Evolutionary conservation across 768 basidiomycete species (phyloP).

Genomic region (Lyophyllum decastes): DNA sequence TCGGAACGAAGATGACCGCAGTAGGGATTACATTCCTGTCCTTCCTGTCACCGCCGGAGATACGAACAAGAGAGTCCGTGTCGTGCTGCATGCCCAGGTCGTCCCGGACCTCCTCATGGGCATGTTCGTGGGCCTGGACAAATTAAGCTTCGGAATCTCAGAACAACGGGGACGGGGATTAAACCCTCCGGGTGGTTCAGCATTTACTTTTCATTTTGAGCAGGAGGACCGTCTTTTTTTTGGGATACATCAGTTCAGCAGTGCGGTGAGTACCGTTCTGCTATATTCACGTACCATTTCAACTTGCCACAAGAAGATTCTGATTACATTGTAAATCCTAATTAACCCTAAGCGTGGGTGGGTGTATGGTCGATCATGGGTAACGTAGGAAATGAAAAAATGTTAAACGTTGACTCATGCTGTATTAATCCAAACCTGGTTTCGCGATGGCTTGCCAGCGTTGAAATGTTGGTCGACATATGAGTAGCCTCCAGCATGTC

Average conservation of each 20-base stretch:
- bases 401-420: too few relatives aligned
- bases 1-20: not conserved
- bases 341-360: too few relatives aligned
- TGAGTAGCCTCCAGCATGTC: too few relatives aligned
- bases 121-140: slow-evolving; percentile 3
- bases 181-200: not conserved
- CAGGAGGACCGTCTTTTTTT: not conserved
- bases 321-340: too few relatives aligned
- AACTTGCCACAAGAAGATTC: too few relatives aligned
- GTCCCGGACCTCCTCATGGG: slow-evolving; percentile 1
- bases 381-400: too few relatives aligned
- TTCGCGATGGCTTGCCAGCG: too few relatives aligned
- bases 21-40: slow-evolving; percentile 2
- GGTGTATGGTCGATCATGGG: too few relatives aligned
- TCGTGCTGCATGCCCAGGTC: slow-evolving; percentile 1
- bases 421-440: too few relatives aligned
- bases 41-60: slow-evolving; percentile 1
- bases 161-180: too few relatives aligned
- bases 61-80: not conserved
- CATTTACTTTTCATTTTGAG: not conserved
- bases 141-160: too few relatives aligned
- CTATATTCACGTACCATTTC: not conserved
- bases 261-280: not conserved
- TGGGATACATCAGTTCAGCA: not conserved
- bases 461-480: too few relatives aligned